phyloP scores from a whole-genome alignment of 345 rosid species.

The Brassica napus region DNA sequence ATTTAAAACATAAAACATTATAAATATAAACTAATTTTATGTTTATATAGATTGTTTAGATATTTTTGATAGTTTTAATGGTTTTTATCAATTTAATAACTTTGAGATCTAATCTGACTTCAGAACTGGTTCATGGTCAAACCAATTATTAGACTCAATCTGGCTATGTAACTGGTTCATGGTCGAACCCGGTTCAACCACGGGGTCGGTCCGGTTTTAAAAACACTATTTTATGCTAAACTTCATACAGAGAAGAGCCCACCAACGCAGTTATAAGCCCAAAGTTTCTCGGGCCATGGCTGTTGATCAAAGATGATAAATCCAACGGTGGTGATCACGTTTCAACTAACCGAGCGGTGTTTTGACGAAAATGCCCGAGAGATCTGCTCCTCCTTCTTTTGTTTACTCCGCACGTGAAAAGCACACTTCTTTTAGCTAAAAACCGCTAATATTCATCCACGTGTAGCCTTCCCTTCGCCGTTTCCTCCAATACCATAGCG shows the following conservation, averaged over 20 bases:
- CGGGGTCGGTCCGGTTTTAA: too few species aligned
- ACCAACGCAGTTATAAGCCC: not conserved
- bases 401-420: conserved; percentile 28
- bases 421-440: conserved; percentile 15
- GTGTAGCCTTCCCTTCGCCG: conserved; percentile 23
- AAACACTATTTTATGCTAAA: conserved; percentile 8
- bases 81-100: too few species aligned
- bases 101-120: too few species aligned
- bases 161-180: too few species aligned
- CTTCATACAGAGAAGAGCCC: not conserved
- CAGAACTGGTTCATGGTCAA: too few species aligned
- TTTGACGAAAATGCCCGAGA: conserved; percentile 28
- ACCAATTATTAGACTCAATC: too few species aligned
- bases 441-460: conserved; percentile 23
- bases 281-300: conserved; percentile 21
- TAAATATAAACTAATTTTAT: too few species aligned
- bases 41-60: too few species aligned
- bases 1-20: too few species aligned
- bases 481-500: conserved; percentile 36
- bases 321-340: too few species aligned
- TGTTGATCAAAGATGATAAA: not conserved
- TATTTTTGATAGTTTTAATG: too few species aligned
- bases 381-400: conserved; percentile 13
- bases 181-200: too few species aligned
- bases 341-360: conserved; percentile 10